Conservation (phyloP, 768 basidiomycete species). For the Pleurotus sapidus region DNA sequence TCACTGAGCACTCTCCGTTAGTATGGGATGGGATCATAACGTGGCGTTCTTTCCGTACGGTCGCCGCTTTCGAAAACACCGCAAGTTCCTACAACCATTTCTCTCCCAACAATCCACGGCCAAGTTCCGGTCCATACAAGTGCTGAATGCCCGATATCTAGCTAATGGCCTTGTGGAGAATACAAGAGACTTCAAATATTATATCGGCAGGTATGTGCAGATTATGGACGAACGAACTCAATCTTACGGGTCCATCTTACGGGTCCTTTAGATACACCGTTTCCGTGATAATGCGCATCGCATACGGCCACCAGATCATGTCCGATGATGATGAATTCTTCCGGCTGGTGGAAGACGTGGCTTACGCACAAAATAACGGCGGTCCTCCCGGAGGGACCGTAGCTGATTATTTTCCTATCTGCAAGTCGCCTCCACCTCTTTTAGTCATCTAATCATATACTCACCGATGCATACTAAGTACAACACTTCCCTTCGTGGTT, state of each 20-base stretch:
- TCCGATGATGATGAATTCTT: constrained; percentile 20
- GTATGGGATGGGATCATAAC: constrained; percentile 13
- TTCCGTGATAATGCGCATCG: constrained; percentile 12
- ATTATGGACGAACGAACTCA: no score
- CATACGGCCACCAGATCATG: constrained; percentile 19
- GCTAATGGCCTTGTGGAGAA: not conserved
- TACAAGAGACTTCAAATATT: not conserved
- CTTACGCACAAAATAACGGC: constrained; percentile 7
- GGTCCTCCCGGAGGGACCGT: constrained; percentile 11
- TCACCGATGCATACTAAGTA: not conserved
- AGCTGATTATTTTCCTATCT: constrained; percentile 12
- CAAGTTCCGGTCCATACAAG: constrained; percentile 37
- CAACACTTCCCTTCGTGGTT: constrained; percentile 24
- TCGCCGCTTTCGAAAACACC: constrained; percentile 46
- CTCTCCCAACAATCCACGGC: constrained; percentile 40
- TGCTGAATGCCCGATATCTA: constrained; percentile 38
- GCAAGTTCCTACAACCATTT: constrained; percentile 45
- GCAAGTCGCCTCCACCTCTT: not conserved
- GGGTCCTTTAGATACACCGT: constrained; percentile 2
- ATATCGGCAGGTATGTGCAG: not conserved
- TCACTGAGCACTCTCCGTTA: not conserved
- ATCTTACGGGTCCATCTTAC: no score
- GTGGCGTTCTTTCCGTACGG: constrained; percentile 24
- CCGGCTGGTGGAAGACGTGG: constrained; percentile 11
- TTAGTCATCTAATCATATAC: not conserved